Conservation (phyloP, 2,329 filamentous ascomycete genomes). For the Dactylella cylindrospora region DNA sequence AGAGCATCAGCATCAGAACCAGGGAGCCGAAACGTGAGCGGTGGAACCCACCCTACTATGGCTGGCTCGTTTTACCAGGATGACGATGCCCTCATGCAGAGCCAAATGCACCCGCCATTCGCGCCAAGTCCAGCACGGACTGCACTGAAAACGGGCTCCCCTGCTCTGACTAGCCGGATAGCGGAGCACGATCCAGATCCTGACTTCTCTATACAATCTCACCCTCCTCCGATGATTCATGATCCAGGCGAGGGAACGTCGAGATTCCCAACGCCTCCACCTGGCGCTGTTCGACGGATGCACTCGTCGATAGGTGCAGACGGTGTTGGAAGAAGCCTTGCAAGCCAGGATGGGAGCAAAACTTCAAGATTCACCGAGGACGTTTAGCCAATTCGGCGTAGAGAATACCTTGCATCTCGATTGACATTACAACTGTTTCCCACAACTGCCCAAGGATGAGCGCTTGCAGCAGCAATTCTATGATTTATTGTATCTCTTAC, state of each 20-base stretch:
- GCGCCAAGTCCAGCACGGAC: conserved; percentile 16
- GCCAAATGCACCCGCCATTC: conserved; percentile 10
- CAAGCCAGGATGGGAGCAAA: conserved; percentile 43
- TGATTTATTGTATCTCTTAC: too few species aligned
- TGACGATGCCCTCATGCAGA: conserved; percentile 23
- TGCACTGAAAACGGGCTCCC: conserved; percentile 37
- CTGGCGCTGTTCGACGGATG: conserved; percentile 33
- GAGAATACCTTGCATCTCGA: too few species aligned
- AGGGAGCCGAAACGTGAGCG: conserved; percentile 36
- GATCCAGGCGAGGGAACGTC: conserved; percentile 31
- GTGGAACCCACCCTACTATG: conserved; percentile 25
- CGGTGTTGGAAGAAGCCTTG: conserved; percentile 36
- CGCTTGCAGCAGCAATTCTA: too few species aligned
- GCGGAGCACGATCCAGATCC: conserved; percentile 27
- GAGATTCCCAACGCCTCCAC: conserved; percentile 33
- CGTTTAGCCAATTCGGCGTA: conserved; percentile 29
- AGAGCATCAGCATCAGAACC: conserved; percentile 37
- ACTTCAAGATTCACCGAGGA: conserved; percentile 43
- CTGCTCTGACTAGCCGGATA: conserved; percentile 22
- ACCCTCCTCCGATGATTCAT: conserved; percentile 12
- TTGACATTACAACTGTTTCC: too few species aligned
- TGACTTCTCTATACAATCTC: neutral
- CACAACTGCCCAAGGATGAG: too few species aligned
- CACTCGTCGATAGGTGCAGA: conserved; percentile 38
- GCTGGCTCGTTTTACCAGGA: conserved; percentile 16